These are phyloP conservation scores for Paramecium sonneborni DNA, from an alignment of 73 alveolate genomes.

Conservation along the genomic window DNA sequence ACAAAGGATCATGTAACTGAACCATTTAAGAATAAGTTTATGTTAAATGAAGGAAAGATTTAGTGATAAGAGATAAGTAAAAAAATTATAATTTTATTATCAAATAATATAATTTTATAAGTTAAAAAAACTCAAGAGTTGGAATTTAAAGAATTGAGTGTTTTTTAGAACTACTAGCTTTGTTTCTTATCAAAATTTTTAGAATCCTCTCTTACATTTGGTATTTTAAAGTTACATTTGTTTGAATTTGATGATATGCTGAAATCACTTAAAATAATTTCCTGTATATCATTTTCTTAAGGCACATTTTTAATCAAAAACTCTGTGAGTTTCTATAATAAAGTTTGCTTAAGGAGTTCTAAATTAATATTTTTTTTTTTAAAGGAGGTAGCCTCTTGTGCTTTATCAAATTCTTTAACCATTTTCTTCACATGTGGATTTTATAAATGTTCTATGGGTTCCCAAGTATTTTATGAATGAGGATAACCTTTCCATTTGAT, in stretches of 20 bases:
- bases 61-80: too few relatives aligned
- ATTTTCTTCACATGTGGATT: not conserved
- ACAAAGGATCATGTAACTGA: too few relatives aligned
- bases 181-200: not conserved
- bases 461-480: slow-evolving; percentile 34
- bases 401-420: not conserved
- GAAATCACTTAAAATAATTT: slow-evolving; percentile 31
- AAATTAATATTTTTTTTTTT: not conserved
- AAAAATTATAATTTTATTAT: too few relatives aligned
- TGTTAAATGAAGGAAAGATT: too few relatives aligned
- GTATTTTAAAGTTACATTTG: not conserved
- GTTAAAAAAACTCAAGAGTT: not conserved
- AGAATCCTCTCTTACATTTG: not conserved
- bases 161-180: not conserved
- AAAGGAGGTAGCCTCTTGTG: not conserved
- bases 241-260: not conserved
- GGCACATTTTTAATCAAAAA: not conserved
- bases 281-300: not conserved
- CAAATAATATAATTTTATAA: too few relatives aligned
- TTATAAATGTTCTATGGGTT: slow-evolving; percentile 40
- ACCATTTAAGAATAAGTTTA: too few relatives aligned
- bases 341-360: not conserved
- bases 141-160: not conserved
- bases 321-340: not conserved
- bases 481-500: slow-evolving; percentile 30